These are phyloP conservation scores for Hamamelis virginiana DNA, from an alignment of 164 flowering plant genomes.

Conservation along the genomic window DNA sequence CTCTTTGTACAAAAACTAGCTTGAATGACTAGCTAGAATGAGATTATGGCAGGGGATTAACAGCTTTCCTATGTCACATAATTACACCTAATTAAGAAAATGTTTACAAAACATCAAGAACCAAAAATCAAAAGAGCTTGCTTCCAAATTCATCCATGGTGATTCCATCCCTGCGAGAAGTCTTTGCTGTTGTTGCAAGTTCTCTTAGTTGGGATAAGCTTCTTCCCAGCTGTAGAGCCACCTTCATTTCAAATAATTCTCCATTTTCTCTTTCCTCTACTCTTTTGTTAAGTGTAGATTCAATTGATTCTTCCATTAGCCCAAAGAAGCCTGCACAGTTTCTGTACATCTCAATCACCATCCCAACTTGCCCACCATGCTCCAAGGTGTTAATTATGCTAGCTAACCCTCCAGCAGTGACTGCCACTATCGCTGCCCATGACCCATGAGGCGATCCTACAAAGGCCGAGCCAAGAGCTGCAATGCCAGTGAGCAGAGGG, in stretches of 20 bases:
- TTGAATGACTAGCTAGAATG: too few species aligned
- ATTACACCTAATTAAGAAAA: too few species aligned
- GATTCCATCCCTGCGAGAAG: slow-evolving; percentile 18
- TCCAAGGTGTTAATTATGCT: slow-evolving; percentile 32
- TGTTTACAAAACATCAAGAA: too few species aligned
- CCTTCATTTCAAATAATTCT: slow-evolving; percentile 34
- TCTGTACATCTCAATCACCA: slow-evolving; percentile 63
- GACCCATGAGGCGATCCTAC: slow-evolving; percentile 27
- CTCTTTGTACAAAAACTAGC: too few species aligned
- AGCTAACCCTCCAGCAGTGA: slow-evolving; percentile 46
- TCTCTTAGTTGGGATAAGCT: slow-evolving; percentile 34
- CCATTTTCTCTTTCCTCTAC: too few species aligned
- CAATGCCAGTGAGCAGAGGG: slow-evolving; percentile 37
- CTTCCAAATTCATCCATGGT: too few species aligned
- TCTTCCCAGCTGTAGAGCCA: slow-evolving; percentile 48
- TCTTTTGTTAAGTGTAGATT: too few species aligned
- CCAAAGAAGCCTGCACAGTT: too few species aligned
- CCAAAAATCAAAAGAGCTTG: slow-evolving; percentile 11
- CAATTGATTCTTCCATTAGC: slow-evolving; percentile 36
- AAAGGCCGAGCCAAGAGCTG: slow-evolving; percentile 38
- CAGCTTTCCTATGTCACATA: too few species aligned
- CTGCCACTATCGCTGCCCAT: slow-evolving; percentile 29
- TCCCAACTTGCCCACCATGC: slow-evolving; percentile 58
- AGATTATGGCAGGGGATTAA: too few species aligned
- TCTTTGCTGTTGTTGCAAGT: slow-evolving; percentile 22